Conservation (phyloP, 805 yeast genomes). For the Maudiozyma saulgeensis region DNA sequence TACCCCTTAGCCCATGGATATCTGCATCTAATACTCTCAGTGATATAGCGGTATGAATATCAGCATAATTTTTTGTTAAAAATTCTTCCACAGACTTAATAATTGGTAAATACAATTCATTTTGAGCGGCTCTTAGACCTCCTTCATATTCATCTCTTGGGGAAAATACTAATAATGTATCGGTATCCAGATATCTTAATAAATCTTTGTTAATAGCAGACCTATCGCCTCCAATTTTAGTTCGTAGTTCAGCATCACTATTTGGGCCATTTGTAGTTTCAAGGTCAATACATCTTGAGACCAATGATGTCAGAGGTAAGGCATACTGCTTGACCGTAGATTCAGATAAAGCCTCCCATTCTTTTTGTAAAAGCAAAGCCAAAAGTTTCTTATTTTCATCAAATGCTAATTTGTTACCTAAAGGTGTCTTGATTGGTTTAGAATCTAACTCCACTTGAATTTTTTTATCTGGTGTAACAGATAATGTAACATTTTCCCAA, state of each 20-base stretch:
- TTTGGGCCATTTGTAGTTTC: constrained; percentile 31
- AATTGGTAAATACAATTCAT: constrained; percentile 65
- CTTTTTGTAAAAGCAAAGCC: constrained; percentile 72
- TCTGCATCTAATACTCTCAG: constrained; percentile 72
- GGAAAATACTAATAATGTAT: constrained; percentile 79
- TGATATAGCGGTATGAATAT: constrained; percentile 24
- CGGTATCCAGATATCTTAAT: constrained; percentile 85
- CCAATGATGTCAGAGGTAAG: constrained; percentile 79
- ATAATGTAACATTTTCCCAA: constrained; percentile 61
- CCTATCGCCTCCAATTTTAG: constrained; percentile 52
- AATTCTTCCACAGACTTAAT: constrained; percentile 56
- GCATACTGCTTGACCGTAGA: constrained; percentile 55
- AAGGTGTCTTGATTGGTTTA: constrained; percentile 74
- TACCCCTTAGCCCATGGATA: constrained; percentile 70
- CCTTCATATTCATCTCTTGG: constrained; percentile 80
- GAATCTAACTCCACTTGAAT: constrained; percentile 58
- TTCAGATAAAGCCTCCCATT: constrained; percentile 71
- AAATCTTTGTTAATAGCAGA: constrained; percentile 49
- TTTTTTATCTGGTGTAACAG: constrained; percentile 26
- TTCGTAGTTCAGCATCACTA: constrained; percentile 34
- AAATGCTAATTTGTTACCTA: constrained; percentile 59
- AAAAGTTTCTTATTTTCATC: constrained; percentile 51
- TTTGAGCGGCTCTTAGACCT: constrained; percentile 66
- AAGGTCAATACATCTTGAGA: constrained; percentile 80
- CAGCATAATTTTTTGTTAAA: constrained; percentile 30